These are phyloP conservation scores for Perkinsus olseni DNA, from an alignment of 169 alveolate species.

Conservation along the genomic window DNA sequence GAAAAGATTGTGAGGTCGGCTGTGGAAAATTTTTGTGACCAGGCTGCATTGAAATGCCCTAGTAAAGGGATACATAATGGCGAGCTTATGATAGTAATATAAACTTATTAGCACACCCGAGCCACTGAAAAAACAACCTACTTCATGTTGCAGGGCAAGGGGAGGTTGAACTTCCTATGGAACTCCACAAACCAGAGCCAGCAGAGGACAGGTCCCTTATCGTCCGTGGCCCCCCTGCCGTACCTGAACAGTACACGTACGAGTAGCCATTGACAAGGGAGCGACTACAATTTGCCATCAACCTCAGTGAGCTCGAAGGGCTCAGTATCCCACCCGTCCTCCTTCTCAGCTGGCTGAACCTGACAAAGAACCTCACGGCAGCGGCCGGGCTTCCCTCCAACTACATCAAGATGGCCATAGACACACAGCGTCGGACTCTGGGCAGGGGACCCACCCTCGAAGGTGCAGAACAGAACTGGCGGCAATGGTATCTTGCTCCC, in stretches of 20 bases:
- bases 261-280: too few species aligned
- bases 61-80: too few species aligned
- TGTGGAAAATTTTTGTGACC: too few species aligned
- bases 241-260: too few species aligned
- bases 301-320: not conserved
- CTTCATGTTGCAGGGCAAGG: not conserved
- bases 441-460: not conserved
- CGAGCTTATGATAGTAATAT: too few species aligned
- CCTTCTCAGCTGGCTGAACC: not conserved
- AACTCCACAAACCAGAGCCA: not conserved
- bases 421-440: not conserved
- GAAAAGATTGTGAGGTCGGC: too few species aligned
- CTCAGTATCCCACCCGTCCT: not conserved
- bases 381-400: not conserved
- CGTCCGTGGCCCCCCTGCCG: slow-evolving; percentile 1
- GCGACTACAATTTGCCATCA: not conserved
- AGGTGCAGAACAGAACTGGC: not conserved
- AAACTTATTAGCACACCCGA: not conserved
- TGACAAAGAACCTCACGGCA: too few species aligned
- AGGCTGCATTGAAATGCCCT: too few species aligned
- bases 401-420: not conserved
- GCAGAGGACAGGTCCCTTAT: not conserved
- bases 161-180: not conserved
- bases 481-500: not conserved
- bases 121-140: not conserved